phyloP scores from a whole-genome alignment of 768 basidiomycete species.

The Pleurotus cornucopiae region DNA sequence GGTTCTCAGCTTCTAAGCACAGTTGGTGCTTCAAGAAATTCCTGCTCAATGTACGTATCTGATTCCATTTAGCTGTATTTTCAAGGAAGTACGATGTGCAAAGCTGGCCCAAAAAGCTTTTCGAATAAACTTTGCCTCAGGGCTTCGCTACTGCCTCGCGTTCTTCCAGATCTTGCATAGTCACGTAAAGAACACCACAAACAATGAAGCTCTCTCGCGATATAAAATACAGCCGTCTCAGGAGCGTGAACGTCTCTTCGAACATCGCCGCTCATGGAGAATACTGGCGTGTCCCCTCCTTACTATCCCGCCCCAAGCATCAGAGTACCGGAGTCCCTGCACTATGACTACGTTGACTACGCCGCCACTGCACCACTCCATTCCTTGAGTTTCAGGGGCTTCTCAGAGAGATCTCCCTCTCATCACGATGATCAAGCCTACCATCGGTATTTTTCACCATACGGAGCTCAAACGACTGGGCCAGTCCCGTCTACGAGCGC shows the following conservation, averaged over 20 bases:
- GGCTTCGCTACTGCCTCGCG: slow-evolving; percentile 5
- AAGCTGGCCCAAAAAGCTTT: too few relatives aligned
- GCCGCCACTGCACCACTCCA: neutral
- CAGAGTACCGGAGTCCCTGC: neutral
- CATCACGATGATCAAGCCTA: slow-evolving; percentile 37
- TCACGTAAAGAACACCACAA: neutral
- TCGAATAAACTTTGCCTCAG: neutral
- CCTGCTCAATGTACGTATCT: too few relatives aligned
- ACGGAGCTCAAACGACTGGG: slow-evolving; percentile 28
- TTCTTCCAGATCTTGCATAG: neutral
- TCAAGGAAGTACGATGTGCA: too few relatives aligned
- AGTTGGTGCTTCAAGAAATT: too few relatives aligned
- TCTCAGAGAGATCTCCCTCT: slow-evolving; percentile 50
- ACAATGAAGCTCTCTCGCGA: neutral
- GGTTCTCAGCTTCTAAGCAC: too few relatives aligned
- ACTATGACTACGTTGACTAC: neutral
- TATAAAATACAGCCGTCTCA: slow-evolving; percentile 1
- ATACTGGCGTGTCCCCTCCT: neutral
- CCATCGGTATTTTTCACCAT: slow-evolving; percentile 37
- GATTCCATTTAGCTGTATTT: too few relatives aligned
- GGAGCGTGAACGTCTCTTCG: slow-evolving; percentile 1
- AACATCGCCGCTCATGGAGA: slow-evolving; percentile 1
- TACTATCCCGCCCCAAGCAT: neutral
- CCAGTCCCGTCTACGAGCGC: slow-evolving; percentile 26
- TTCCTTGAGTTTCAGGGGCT: slow-evolving; percentile 29